These are phyloP conservation scores for Glycine tomentella DNA, from an alignment of 306 rosid species.

Conservation along the genomic window DNA sequence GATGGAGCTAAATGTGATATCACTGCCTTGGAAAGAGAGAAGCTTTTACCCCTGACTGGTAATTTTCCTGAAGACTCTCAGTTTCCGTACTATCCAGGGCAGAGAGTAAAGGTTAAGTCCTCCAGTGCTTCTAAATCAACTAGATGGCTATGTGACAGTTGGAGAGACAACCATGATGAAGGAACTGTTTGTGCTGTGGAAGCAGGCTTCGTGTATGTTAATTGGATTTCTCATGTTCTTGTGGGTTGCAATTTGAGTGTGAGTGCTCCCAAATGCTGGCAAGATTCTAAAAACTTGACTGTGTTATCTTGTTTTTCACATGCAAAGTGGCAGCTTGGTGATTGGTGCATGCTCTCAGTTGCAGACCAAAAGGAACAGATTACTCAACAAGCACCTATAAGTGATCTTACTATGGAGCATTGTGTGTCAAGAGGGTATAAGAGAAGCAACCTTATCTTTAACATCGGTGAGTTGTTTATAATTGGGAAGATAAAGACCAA, in stretches of 20 bases:
- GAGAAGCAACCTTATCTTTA: conserved; percentile 53
- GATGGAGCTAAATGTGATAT: conserved; percentile 78
- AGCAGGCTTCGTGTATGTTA: conserved; percentile 76
- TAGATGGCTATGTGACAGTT: conserved; percentile 79
- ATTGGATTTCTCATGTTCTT: conserved; percentile 76
- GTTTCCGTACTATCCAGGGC: conserved; percentile 93
- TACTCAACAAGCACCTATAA: conserved; percentile 46
- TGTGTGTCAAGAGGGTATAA: conserved; percentile 52
- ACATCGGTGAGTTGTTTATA: conserved; percentile 58
- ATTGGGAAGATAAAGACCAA: conserved; percentile 84
- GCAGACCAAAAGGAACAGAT: conserved; percentile 46
- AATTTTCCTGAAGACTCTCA: conserved; percentile 76
- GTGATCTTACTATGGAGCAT: conserved; percentile 49
- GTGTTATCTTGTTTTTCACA: conserved; percentile 72
- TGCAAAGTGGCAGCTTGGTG: conserved; percentile 94
- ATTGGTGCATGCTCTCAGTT: conserved; percentile 79
- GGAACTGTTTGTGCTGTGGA: conserved; percentile 84
- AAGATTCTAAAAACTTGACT: conserved; percentile 71
- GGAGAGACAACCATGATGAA: conserved; percentile 77
- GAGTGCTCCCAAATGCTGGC: conserved; percentile 68
- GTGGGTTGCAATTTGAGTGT: conserved; percentile 50
- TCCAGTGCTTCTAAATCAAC: conserved; percentile 66
- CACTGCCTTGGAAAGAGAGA: conserved; percentile 67
- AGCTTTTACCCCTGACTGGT: conserved; percentile 64
- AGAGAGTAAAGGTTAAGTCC: conserved; percentile 73